Percentiles rank a stretch among this genome's conserved stretches.
Evolutionary conservation across 2,329 filamentous ascomycete genomes (phyloP).

Genomic region (Parascedosporium putredinis): DNA sequence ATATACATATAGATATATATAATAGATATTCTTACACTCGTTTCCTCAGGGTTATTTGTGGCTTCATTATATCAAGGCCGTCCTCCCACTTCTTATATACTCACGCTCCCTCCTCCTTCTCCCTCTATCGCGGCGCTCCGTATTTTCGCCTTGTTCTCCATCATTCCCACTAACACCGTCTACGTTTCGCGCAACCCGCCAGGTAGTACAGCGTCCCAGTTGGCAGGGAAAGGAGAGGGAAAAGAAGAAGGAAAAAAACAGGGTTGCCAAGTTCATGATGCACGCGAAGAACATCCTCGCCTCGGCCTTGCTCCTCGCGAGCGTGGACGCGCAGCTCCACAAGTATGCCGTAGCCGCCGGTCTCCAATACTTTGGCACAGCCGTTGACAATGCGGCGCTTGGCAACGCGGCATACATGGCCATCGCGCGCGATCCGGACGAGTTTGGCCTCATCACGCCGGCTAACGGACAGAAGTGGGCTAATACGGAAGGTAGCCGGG

Average conservation of each 20-base stretch:
- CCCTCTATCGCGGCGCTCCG: too few species aligned
- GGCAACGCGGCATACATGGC: conserved; percentile 42
- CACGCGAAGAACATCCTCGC: neutral
- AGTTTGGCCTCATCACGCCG: conserved; percentile 56
- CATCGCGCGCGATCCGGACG: conserved; percentile 41
- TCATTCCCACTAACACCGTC: too few species aligned
- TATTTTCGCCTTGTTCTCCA: too few species aligned
- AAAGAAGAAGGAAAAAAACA: neutral
- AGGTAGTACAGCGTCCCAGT: too few species aligned
- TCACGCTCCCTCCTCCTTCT: neutral
- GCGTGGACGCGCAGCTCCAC: conserved; percentile 27
- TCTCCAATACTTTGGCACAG: conserved; percentile 53
- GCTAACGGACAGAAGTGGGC: conserved; percentile 58
- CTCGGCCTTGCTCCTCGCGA: neutral
- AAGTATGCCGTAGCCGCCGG: conserved; percentile 44
- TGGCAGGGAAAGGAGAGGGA: neutral
- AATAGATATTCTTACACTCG: too few species aligned
- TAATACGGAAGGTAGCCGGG: conserved; percentile 45
- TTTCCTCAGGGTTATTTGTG: too few species aligned
- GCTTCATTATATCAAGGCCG: too few species aligned
- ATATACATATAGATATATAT: too few species aligned
- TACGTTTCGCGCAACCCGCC: too few species aligned
- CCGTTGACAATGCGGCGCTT: conserved; percentile 48
- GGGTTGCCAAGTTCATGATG: too few species aligned
- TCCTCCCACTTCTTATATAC: too few species aligned